phyloP scores from a whole-genome alignment of 768 basidiomycete species.

The Boletus rex-veris region DNA sequence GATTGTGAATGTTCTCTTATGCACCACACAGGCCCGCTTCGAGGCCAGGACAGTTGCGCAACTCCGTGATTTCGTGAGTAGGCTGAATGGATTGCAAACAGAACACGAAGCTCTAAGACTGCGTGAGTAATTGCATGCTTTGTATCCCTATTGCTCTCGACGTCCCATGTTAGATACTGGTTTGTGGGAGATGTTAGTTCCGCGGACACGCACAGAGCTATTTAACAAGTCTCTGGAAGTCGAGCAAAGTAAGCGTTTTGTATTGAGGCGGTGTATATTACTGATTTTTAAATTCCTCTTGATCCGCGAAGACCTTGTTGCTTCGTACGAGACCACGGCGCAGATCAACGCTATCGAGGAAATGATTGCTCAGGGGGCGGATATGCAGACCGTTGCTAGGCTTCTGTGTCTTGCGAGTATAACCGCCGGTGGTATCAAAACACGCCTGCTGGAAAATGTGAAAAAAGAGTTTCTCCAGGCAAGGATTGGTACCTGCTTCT shows the following conservation, averaged over 20 bases:
- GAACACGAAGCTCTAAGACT: conserved; percentile 88
- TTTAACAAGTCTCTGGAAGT: conserved; percentile 94
- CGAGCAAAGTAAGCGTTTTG: conserved; percentile 74
- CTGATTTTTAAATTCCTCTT: conserved; percentile 1
- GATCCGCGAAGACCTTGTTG: conserved; percentile 70
- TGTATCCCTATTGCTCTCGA: conserved; percentile 2
- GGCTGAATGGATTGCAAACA: conserved; percentile 84
- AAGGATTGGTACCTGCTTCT: conserved; percentile 3
- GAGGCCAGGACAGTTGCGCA: conserved; percentile 90
- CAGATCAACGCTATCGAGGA: conserved; percentile 91
- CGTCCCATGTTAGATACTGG: conserved; percentile 67
- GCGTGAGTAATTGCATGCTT: conserved; percentile 51
- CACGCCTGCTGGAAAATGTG: conserved; percentile 78
- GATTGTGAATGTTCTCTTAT: conserved; percentile 2
- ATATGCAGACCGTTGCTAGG: conserved; percentile 74
- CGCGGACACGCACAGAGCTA: conserved; percentile 76
- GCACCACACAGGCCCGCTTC: conserved; percentile 57
- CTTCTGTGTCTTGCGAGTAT: conserved; percentile 85
- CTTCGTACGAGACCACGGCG: conserved; percentile 77
- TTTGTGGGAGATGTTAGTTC: conserved; percentile 86
- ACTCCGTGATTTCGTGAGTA: conserved; percentile 92
- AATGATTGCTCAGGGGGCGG: conserved; percentile 81
- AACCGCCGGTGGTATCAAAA: conserved; percentile 81
- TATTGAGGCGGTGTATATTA: neutral
- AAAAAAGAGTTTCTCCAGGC: conserved; percentile 91